Base-by-base conservation (phyloP, 805 yeast species). In the Cyberlindnera mississippiensis region DNA sequence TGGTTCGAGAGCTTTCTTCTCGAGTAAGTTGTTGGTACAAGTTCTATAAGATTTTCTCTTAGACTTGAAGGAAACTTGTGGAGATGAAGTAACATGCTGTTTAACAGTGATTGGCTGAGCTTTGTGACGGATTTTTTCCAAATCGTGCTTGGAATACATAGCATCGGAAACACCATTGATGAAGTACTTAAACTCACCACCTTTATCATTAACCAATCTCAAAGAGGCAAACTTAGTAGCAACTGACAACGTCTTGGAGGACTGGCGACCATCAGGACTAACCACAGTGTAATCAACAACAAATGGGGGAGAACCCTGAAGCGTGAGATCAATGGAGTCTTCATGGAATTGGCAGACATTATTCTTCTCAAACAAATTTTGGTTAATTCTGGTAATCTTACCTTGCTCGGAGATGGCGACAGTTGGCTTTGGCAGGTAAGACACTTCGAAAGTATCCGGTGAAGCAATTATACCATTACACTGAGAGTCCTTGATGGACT, bases 151-250 rank as follows among this genome's bases (percentile, higher is more conserved):
- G 42, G 67, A 62, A 55, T 86, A 90, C 18, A 77, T 63, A 0
- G 78, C 63, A 58, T 90, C 97, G 48, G 73, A 79, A 1, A 90
- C 66, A 2, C 76, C 78, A 24, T 66, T 74, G 53, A 90, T 76
- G 7, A 60, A 61, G 51, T 85, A 83, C 36, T 68, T 71, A 58
- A 82, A 84, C 13, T 61, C 66, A 3, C 97, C 97, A 40, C 75
- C 56, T 33, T 58, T 56, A n/a, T 57, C 63, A 19, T 74, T 65
- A 12, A 66, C 65, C 44, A 77, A 51, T 45, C 66, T 69, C 16
- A 77, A 55, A 4, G 73, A 68, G 2, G 78, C 77, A 52, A 65
- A 68, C 53, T 69, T 73, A 17, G 78, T 74, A 1, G 78, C 71
- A 6, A 79, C 75, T 38, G 77, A 78, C 19, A 75, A 52, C 7